These are phyloP conservation scores for Cyberlindnera meyerae DNA, from an alignment of 805 yeast genomes.

Conservation along the genomic window DNA sequence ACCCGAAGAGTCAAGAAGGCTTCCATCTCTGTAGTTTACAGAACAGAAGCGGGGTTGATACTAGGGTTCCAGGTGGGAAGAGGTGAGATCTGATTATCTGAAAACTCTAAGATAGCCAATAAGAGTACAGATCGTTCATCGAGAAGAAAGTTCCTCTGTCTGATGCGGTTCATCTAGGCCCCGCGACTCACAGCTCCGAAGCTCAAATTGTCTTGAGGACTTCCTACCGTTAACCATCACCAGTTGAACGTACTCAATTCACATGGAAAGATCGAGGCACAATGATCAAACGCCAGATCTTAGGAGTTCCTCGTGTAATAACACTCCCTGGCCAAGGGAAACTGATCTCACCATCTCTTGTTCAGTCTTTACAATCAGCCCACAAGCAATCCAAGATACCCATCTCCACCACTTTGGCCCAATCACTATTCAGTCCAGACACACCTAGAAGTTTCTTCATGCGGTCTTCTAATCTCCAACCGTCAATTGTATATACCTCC, in stretches of 20 bases:
- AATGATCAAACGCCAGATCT: constrained; percentile 10
- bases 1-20: constrained; percentile 1
- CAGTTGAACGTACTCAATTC: no score
- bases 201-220: neutral
- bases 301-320: constrained; percentile 9
- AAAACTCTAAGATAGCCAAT: no score
- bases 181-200: no score
- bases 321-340: constrained; percentile 27
- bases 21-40: no score
- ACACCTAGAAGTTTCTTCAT: constrained; percentile 12
- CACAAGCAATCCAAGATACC: constrained; percentile 10
- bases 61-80: no score
- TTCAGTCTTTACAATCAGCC: constrained; percentile 7
- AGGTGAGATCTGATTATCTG: no score
- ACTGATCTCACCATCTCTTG: constrained; percentile 11
- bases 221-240: no score
- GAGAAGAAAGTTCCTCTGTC: no score
- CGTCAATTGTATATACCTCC: constrained; percentile 22
- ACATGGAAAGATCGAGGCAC: neutral
- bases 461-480: constrained; percentile 30
- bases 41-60: no score
- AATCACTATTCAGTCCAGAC: constrained; percentile 6
- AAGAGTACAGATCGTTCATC: no score
- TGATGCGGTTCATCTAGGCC: no score
- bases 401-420: constrained; percentile 12